A percentile compares a stretch with the other conserved stretches of the same genome.
phyloP scores from a whole-genome alignment of 345 rosid genomes.

The Heritiera fomes region DNA sequence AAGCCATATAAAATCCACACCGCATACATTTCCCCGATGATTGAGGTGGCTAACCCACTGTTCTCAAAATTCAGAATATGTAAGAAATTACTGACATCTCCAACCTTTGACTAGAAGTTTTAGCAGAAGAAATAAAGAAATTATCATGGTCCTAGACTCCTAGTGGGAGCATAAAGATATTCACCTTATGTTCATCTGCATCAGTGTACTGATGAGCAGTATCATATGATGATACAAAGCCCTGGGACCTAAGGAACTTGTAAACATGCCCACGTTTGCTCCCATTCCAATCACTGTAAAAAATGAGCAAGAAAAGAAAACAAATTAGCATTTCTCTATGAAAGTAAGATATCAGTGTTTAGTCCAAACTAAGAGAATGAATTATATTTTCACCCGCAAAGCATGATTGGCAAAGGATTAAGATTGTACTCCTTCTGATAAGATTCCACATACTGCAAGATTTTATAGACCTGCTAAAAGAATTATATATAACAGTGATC shows the following conservation, averaged over 20 bases:
- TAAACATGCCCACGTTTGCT: slow-evolving; percentile 95
- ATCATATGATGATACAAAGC: slow-evolving; percentile 93
- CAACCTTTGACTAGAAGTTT: not conserved
- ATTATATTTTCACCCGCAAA: slow-evolving; percentile 65
- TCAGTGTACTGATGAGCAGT: slow-evolving; percentile 95
- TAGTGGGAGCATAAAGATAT: slow-evolving; percentile 24
- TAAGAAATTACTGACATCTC: slow-evolving; percentile 11
- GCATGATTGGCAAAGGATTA: slow-evolving; percentile 67
- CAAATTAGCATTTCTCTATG: slow-evolving; percentile 4
- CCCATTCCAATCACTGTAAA: slow-evolving; percentile 90
- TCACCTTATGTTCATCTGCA: slow-evolving; percentile 94
- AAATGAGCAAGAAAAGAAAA: slow-evolving; percentile 15
- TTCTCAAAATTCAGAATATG: slow-evolving; percentile 21
- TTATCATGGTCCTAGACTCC: not conserved
- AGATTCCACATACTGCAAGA: slow-evolving; percentile 75
- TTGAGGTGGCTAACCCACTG: slow-evolving; percentile 99
- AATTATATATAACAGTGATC: not conserved
- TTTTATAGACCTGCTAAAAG: slow-evolving; percentile 71
- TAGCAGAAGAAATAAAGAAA: not conserved
- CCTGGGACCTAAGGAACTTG: slow-evolving; percentile 91
- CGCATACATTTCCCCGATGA: slow-evolving; percentile 93
- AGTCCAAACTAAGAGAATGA: not conserved
- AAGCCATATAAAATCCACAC: slow-evolving; percentile 98
- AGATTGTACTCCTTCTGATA: slow-evolving; percentile 77
- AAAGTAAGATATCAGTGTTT: not conserved